Percentiles rank a stretch among this genome's conserved stretches.
Evolutionary conservation across 2,329 filamentous ascomycete species (phyloP).

Genomic region (Ophiosphaerella narmari): DNA sequence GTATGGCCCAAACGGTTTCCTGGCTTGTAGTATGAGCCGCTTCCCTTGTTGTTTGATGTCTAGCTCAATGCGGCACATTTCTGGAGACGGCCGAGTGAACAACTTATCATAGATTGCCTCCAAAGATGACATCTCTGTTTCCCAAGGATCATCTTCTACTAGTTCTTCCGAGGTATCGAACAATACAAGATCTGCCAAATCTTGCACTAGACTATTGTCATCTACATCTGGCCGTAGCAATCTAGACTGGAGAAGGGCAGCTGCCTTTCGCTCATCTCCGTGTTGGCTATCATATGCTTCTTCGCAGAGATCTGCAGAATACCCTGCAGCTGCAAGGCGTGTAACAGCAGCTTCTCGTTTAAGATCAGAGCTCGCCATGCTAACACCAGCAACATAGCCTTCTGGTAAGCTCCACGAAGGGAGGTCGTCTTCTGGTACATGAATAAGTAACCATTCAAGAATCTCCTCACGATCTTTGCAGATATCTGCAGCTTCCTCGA

Average conservation of each 20-base stretch:
- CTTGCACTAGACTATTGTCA: constrained; percentile 34
- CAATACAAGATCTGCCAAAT: constrained; percentile 37
- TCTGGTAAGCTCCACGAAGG: constrained; percentile 90
- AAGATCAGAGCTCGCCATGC: constrained; percentile 80
- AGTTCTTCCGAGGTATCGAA: constrained; percentile 50
- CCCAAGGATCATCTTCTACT: constrained; percentile 68
- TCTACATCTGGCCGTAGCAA: constrained; percentile 56
- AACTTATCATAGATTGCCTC: constrained; percentile 82
- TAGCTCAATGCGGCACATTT: constrained; percentile 73
- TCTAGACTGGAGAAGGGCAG: constrained; percentile 76
- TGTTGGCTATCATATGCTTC: constrained; percentile 72
- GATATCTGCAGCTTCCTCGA: constrained; percentile 82
- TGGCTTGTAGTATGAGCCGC: constrained; percentile 66
- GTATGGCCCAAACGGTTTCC: constrained; percentile 71
- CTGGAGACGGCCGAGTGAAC: constrained; percentile 58
- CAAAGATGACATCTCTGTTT: constrained; percentile 81
- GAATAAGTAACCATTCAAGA: constrained; percentile 93
- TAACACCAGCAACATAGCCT: constrained; percentile 87
- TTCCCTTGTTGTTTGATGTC: constrained; percentile 53
- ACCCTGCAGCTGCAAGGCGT: constrained; percentile 79
- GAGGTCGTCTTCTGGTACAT: constrained; percentile 96
- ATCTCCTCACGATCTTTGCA: constrained; percentile 93
- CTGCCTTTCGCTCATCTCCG: constrained; percentile 76
- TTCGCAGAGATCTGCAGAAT: constrained; percentile 81
- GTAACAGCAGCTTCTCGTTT: constrained; percentile 82